phyloP scores from a whole-genome alignment of 2,329 filamentous ascomycete species.

The Fusarium beomiforme region DNA sequence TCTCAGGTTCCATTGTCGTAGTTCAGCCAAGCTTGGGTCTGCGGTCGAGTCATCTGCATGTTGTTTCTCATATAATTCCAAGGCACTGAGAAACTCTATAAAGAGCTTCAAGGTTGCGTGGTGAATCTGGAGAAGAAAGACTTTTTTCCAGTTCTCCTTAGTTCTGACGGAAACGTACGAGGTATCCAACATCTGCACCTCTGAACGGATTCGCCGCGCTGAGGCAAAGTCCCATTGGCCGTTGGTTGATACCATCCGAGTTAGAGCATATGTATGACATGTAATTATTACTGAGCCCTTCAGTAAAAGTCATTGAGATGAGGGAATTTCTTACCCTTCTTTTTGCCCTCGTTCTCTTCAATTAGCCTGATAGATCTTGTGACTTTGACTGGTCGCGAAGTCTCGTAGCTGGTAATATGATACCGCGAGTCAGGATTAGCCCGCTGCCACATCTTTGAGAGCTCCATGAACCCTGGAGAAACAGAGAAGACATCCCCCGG shows the following conservation, averaged over 20 bases:
- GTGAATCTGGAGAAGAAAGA: not conserved
- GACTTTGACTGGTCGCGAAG: not conserved
- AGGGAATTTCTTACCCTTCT: not conserved
- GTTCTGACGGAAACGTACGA: not conserved
- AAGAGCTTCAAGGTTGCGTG: not conserved
- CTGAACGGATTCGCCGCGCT: accelerated
- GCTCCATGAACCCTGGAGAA: accelerated
- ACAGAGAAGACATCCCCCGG: too few relatives aligned
- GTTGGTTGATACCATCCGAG: too few relatives aligned
- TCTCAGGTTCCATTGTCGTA: not conserved
- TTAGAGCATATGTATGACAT: not conserved
- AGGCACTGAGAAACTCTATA: accelerated
- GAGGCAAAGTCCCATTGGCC: not conserved
- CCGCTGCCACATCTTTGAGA: not conserved
- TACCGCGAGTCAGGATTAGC: accelerated
- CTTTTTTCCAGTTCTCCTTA: not conserved
- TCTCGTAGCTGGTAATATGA: not conserved
- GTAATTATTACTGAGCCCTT: not conserved
- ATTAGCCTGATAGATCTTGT: not conserved
- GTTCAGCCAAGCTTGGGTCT: accelerated
- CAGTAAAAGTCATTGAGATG: accelerated
- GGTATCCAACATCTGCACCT: accelerated
- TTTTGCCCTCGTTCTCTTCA: not conserved
- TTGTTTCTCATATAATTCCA: accelerated
- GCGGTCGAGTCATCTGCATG: accelerated